Conservation (phyloP, 169 alveolate genomes). For the Eimeria necatrix region DNA sequence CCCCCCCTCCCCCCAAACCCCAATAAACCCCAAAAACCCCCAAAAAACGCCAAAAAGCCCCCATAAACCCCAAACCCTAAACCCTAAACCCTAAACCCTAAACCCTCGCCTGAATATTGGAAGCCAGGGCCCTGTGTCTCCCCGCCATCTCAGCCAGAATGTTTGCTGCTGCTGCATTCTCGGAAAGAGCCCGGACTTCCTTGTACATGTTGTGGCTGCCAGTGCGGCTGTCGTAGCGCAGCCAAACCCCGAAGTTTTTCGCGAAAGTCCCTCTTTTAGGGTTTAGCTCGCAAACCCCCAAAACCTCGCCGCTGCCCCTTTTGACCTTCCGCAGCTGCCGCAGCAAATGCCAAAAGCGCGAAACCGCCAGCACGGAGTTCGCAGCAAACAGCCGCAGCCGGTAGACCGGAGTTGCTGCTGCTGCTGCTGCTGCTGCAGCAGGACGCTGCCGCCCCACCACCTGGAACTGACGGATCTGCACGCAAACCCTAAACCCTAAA, state of each 20-base stretch:
- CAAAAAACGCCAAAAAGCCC: too few species aligned
- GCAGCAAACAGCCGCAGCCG: conserved; percentile 99
- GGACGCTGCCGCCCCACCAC: conserved; percentile 98
- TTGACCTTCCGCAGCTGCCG: conserved; percentile 97
- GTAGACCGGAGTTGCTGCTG: conserved; percentile 94
- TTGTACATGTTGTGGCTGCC: conserved; percentile 99
- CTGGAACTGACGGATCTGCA: conserved; percentile 94
- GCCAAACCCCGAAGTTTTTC: conserved; percentile 98
- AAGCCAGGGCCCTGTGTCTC: conserved; percentile 97
- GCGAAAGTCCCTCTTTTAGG: conserved; percentile 95
- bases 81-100: too few species aligned
- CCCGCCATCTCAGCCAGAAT: conserved; percentile 99
- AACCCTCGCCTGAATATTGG: conserved; percentile 88
- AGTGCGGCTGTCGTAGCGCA: conserved; percentile 98
- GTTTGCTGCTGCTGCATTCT: conserved; percentile 98
- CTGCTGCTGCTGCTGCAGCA: conserved; percentile 91
- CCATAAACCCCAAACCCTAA: too few species aligned
- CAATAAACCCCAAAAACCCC: too few species aligned
- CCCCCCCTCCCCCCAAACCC: too few species aligned
- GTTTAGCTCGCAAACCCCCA: conserved; percentile 86
- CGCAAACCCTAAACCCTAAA: not conserved
- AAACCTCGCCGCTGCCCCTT: conserved; percentile 97
- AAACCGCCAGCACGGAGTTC: conserved; percentile 97
- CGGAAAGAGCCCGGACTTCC: conserved; percentile 98
- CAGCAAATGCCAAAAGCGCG: conserved; percentile 98